Base-by-base conservation (phyloP, 1,139 yeast species). In the Taphrina wiesneri region DNA sequence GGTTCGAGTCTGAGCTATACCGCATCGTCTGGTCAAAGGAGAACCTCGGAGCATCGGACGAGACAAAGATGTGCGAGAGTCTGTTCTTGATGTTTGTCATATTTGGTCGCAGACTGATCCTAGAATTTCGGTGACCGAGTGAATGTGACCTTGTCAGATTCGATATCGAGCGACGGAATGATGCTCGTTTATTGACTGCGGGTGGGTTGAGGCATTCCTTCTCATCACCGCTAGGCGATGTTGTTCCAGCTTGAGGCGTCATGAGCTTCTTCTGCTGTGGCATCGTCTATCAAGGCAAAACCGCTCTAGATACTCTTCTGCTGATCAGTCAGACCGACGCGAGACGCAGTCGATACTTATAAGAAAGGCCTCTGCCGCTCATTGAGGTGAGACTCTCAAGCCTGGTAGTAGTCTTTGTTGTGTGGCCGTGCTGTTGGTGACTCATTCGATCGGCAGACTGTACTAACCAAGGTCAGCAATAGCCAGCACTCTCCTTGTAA, bases 51-150 rank as follows among this genome's bases (percentile, higher is more conserved):
- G 45, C 21, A 32, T 56, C 62, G 3, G 43, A 36, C 3, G 62
- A 28, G 30, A 17, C 19, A 21, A 56, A 56, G 45, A 56, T 49
- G 13, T 32, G 52, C n/a, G 62, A 56, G 43, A 56, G 53, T 26
- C 62, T 49, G 23, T 56, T 39, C n/a, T 32, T 26, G 43, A 56
- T 43, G 21, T 23, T 19, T 19, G 52, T 49, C 7, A 56, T 49
- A 23, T 28, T 46, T 3, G 62, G 62, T 19, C 62, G 62, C 28
- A 46, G 9, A 17, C 62, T 46, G 21, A 46, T 45, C 17, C 49
- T 45, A 13, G 49, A 45, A 2, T 26, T n/a, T n/a, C 25, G 25
- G 28, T 45, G 28, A 7, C 25, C 49, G 49, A 21, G 13, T 13
- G 49, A 45, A 15, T 23, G 17, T 21, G 49, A 23, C 28, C 28